These are phyloP conservation scores for Euclidium syriacum DNA, from an alignment of 345 rosid genomes.

Conservation along the genomic window DNA sequence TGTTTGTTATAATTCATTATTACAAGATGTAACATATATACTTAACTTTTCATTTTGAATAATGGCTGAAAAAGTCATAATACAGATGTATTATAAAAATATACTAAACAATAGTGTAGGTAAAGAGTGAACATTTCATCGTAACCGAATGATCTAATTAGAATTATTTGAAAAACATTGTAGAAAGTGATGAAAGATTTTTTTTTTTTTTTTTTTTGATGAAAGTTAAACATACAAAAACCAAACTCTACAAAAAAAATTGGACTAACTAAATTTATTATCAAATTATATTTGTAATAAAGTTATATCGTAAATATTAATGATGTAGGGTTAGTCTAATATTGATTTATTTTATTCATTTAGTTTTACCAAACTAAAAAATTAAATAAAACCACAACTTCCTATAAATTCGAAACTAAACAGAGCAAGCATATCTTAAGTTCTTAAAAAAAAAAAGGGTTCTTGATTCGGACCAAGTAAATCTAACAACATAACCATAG, in stretches of 20 bases:
- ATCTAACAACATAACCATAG: not conserved
- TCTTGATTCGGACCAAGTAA: not conserved
- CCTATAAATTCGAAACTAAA: not conserved
- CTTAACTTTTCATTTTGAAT: constrained; percentile 15
- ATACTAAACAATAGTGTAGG: not conserved
- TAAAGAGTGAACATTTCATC: constrained; percentile 20
- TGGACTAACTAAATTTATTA: not conserved
- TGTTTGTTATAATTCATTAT: no score
- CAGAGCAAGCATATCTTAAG: not conserved
- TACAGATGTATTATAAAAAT: constrained; percentile 12
- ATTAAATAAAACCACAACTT: not conserved
- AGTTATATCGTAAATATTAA: no score
- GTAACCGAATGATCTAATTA: not conserved
- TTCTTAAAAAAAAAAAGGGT: no score
- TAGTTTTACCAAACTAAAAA: not conserved
- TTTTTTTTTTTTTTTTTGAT: no score
- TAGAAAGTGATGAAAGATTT: not conserved
- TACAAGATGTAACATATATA: not conserved
- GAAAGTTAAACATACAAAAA: not conserved
- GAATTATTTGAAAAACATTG: not conserved
- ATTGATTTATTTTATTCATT: not conserved
- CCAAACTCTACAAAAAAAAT: not conserved
- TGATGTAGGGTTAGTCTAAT: not conserved
- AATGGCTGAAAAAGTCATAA: not conserved
- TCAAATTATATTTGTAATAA: not conserved